Evolutionary conservation across 306 rosid species (phyloP), one percentile per base, ranked within the genome.

Genomic region (Cucurbita maxima): DNA sequence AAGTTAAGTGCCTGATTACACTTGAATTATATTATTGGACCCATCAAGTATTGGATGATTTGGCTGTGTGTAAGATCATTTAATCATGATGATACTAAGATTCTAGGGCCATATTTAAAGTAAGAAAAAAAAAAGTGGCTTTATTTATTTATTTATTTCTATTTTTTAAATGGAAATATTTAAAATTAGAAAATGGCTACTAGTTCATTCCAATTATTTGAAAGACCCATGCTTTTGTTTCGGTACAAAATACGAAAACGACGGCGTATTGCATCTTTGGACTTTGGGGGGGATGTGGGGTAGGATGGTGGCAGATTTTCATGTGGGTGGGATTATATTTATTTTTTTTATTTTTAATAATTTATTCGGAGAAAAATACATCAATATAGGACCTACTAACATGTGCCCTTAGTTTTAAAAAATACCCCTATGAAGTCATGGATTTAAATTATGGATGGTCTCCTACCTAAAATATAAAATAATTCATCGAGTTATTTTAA

Each of bases 261-360:
- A 69, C 57, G 22, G 73, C 73, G 57, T 69, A 69, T 69, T 69
- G 38, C 45, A 63, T 63, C 71, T 63, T 63, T 63, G 71, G 71
- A 63, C 52, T 63, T 41, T 63, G 71, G 50, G 70, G 70, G 70
- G 36, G n/a, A 16, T n/a, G 71, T 63, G 71, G 71, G 71, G 71
- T 41, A 63, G 36, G 34, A n/a, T 63, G 34, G 71, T 40, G 71
- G 71, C 71, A 63, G 71, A 10, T 41, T 63, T 63, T 63, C 71
- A 63, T 63, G 71, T 63, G 52, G 51, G 71, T 63, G 71, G 52
- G 71, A 63, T 63, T 38, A n/a, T 18, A 41, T 15, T 40, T 40
- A 8, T 56, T 14, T 34, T 36, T n/a, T 53, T 15, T 4, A 14
- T 45, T 34, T 34, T 3, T 37, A 63, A 63, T 63, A 41, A 63